Evolutionary conservation across 768 basidiomycete genomes (phyloP).

Genomic region (Tephrocybe sp.): DNA sequence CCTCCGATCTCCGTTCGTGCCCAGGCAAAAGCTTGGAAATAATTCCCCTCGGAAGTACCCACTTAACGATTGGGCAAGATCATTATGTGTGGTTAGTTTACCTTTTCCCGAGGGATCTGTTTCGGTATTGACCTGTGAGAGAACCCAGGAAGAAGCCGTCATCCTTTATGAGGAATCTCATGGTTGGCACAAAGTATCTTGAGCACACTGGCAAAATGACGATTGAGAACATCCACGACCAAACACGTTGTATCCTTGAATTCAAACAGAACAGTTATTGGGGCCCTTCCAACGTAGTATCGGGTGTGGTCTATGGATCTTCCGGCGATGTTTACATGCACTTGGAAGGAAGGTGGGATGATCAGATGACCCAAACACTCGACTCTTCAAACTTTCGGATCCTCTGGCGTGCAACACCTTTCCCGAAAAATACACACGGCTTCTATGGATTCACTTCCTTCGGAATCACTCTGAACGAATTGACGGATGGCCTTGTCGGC

Average conservation of each 20-base stretch:
- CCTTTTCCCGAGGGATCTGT: too few species aligned
- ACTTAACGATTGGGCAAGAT: conserved; percentile 64
- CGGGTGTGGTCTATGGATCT: conserved; percentile 54
- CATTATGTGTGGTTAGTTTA: conserved; percentile 64
- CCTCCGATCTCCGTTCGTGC: conserved; percentile 17
- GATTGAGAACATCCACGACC: conserved; percentile 59
- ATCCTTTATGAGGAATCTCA: conserved; percentile 84
- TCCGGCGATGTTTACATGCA: conserved; percentile 54
- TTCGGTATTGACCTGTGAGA: too few species aligned
- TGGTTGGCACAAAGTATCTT: conserved; percentile 89
- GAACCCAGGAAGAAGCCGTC: conserved; percentile 79
- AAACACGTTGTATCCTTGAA: conserved; percentile 65
- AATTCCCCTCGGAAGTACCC: conserved; percentile 72
- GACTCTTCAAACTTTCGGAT: conserved; percentile 68
- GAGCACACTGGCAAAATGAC: conserved; percentile 82
- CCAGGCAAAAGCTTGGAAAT: conserved; percentile 88
- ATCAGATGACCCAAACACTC: conserved; percentile 67
- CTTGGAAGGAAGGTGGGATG: conserved; percentile 91
- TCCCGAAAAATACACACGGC: conserved; percentile 65
- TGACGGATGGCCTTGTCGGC: conserved; percentile 60
- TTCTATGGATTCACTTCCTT: conserved; percentile 84
- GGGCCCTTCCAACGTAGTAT: conserved; percentile 72
- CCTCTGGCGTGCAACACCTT: conserved; percentile 75
- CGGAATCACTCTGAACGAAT: conserved; percentile 78
- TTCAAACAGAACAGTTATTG: conserved; percentile 87